Base-by-base conservation (phyloP, 371 early-diverging fungal genomes). In the Mycotypha africana region DNA sequence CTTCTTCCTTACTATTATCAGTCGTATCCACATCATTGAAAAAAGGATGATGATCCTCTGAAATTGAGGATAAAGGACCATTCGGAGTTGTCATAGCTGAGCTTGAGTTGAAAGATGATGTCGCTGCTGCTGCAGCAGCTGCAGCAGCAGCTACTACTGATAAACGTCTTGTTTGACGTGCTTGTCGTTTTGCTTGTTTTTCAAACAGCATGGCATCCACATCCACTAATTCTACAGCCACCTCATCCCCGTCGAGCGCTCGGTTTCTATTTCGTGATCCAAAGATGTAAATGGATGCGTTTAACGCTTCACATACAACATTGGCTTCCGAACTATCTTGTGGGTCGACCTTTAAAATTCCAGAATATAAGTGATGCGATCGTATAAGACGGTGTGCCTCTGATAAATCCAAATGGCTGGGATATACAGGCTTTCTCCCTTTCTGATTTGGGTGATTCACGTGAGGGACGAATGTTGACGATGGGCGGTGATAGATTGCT, bases 181-280 rank as follows among this genome's bases (percentile, higher is more conserved):
- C 57, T 38, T 56, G 57, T 25, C 59, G 36, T 19, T 68, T 64
- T 7, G 38, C 21, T 37, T 42, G 36, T 37, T 65, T 61, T 42
- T 67, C 71, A 30, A 48, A 22, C 43, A 65, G 14, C 58, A 81
- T 65, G 25, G 72, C 77, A 8, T 63, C 70, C 0, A 78, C 79
- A 30, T 63, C 63, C 6, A 91, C 63, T 5, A 88, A 42, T 44
- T 64, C 54, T 7, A 91, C 64, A 1, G 75, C 81, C 1, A 91
- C 91, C 9, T 69, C 38, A 39, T 91, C 89, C 12, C 86, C 86
- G 21, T 85, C 73, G 19, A 89, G 58, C 0, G 89, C 88, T 16
- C 91, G 76, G 55, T 91, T 91, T 35, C 87, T 80, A n/a, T 64
- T 54, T 11, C 54, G 48, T n/a, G 73, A 68, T 16, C 85, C 85